Evolutionary conservation across 208 protist species (phyloP).

Genomic region (Trypanosoma caninum): DNA sequence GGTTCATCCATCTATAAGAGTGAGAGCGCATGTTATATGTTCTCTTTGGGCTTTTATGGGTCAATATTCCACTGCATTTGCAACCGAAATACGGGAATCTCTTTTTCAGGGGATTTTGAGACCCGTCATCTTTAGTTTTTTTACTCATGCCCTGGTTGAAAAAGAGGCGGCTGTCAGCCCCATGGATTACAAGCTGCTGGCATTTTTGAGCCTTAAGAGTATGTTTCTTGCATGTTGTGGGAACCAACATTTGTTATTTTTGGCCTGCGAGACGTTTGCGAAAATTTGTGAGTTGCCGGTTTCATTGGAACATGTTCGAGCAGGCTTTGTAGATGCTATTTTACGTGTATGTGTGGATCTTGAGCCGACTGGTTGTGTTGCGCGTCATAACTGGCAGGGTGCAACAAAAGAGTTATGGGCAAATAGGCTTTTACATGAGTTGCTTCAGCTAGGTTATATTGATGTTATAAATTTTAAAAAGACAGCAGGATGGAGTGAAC

Average conservation of each 20-base stretch:
- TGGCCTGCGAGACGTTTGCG: slow-evolving; percentile 47
- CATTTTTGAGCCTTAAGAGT: slow-evolving; percentile 57
- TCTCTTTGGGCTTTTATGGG: slow-evolving; percentile 57
- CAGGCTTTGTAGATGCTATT: slow-evolving; percentile 41
- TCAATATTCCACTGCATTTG: slow-evolving; percentile 54
- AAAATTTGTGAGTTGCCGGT: slow-evolving; percentile 23
- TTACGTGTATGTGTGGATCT: slow-evolving; percentile 59
- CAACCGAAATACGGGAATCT: slow-evolving; percentile 49
- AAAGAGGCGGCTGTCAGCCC: slow-evolving; percentile 26
- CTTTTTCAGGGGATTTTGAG: slow-evolving; percentile 66
- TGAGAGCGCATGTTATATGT: slow-evolving; percentile 62
- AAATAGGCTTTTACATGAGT: slow-evolving; percentile 46
- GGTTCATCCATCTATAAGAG: slow-evolving; percentile 62
- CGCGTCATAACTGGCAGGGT: neutral
- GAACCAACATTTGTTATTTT: slow-evolving; percentile 33
- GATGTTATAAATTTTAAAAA: slow-evolving; percentile 60
- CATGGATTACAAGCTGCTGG: slow-evolving; percentile 69
- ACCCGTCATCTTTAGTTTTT: slow-evolving; percentile 53
- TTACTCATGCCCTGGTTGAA: slow-evolving; percentile 27
- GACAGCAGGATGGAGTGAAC: slow-evolving; percentile 60
- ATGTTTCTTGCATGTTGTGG: slow-evolving; percentile 59
- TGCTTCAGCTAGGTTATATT: slow-evolving; percentile 46
- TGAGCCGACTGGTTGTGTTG: slow-evolving; percentile 1
- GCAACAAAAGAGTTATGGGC: slow-evolving; percentile 11
- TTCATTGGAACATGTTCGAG: slow-evolving; percentile 34